Percentiles rank a stretch among this genome's conserved stretches.
Evolutionary conservation across 768 basidiomycete species (phyloP).

Genomic region (Tulasnella sp.): DNA sequence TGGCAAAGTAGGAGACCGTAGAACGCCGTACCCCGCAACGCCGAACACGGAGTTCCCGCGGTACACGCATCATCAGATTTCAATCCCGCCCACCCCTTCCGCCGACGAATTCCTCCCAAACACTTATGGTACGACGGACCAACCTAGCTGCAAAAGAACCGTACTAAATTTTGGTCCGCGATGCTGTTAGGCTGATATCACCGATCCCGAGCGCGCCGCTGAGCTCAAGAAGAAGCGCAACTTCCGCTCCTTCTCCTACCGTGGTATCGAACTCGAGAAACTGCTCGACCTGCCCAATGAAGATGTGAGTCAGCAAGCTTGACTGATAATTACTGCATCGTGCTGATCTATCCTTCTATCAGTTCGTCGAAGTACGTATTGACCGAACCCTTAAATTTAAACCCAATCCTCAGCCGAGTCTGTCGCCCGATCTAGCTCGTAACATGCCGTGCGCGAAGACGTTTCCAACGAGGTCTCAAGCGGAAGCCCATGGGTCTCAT

Average conservation of each 20-base stretch:
- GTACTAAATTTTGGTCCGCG: neutral
- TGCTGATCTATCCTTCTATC: slow-evolving; percentile 44
- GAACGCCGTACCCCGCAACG: neutral
- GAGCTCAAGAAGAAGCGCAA: slow-evolving; percentile 98
- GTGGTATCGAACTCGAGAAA: slow-evolving; percentile 97
- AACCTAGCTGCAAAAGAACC: neutral
- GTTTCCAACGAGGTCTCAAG: slow-evolving; percentile 99
- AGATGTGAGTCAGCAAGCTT: slow-evolving; percentile 58
- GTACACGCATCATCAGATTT: slow-evolving; percentile 15
- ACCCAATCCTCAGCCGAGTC: neutral
- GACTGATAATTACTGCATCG: no score
- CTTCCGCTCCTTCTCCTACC: slow-evolving; percentile 98
- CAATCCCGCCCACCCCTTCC: neutral
- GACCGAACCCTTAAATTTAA: neutral
- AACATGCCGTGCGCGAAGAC: slow-evolving; percentile 95
- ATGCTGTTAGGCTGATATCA: slow-evolving; percentile 66
- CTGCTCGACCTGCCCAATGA: slow-evolving; percentile 95
- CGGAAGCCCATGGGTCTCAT: slow-evolving; percentile 97
- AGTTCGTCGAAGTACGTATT: slow-evolving; percentile 14
- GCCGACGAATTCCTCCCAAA: neutral
- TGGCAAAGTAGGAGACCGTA: neutral
- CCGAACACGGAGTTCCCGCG: neutral
- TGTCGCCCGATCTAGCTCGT: slow-evolving; percentile 59
- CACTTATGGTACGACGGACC: slow-evolving; percentile 9
- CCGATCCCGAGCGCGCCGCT: slow-evolving; percentile 90